Percentiles rank a stretch among this genome's conserved stretches.
phyloP scores from a whole-genome alignment of 192 early-diverging fungal genomes.

The Helicostylum pulchrum region DNA sequence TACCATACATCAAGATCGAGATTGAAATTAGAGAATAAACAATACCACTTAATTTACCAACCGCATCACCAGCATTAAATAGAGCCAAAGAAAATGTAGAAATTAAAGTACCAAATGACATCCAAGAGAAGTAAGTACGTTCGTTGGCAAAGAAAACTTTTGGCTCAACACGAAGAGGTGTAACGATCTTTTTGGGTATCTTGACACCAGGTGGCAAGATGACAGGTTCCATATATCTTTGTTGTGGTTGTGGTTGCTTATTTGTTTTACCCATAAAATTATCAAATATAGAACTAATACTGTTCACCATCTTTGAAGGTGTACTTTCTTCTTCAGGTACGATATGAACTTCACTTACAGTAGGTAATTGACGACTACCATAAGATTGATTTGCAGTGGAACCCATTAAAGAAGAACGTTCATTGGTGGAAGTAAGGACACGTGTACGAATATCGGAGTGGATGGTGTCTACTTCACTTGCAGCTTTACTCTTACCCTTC shows the following conservation, averaged over 20 bases:
- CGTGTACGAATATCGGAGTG: conserved; percentile 4
- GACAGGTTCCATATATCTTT: conserved; percentile 6
- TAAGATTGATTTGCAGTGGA: background rate
- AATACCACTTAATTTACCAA: conserved; percentile 64
- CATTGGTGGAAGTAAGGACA: background rate
- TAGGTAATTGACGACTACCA: conserved; percentile 6
- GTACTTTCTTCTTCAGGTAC: background rate
- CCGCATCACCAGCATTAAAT: conserved; percentile 72
- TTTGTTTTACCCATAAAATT: background rate
- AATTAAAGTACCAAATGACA: conserved; percentile 71
- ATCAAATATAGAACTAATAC: conserved; percentile 8
- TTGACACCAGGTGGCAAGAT: conserved; percentile 36
- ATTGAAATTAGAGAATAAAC: conserved; percentile 69
- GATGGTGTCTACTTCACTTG: background rate
- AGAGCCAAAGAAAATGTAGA: conserved; percentile 67
- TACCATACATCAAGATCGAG: conserved; percentile 66
- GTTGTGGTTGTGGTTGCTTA: background rate
- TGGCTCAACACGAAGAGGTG: conserved; percentile 71
- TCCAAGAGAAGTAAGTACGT: conserved; percentile 81
- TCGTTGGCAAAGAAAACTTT: conserved; percentile 90
- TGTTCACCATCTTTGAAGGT: conserved; percentile 10
- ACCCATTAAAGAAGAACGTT: conserved; percentile 16
- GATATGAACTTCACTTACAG: background rate
- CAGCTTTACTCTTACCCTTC: conserved; percentile 23
- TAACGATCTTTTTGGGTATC: conserved; percentile 43